phyloP scores from a whole-genome alignment of 257 asterid genomes.

The Coffea canephora region DNA sequence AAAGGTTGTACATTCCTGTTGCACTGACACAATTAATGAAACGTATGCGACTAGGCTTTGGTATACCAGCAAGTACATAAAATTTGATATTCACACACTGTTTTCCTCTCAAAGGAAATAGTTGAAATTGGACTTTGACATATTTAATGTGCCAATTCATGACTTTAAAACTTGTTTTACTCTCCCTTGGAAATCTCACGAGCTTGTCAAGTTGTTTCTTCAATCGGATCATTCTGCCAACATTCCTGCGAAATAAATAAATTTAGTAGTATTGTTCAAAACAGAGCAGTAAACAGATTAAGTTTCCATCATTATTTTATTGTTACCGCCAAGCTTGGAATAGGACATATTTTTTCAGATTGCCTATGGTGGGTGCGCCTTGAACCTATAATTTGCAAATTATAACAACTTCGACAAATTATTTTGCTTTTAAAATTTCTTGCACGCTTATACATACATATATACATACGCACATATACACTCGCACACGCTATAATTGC shows the following conservation, averaged over 20 bases:
- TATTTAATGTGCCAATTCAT: background rate
- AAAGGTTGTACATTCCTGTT: conserved; percentile 39
- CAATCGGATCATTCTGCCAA: background rate
- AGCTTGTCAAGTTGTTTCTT: background rate
- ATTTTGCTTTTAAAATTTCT: too few relatives aligned
- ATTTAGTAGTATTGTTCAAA: background rate
- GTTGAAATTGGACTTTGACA: background rate
- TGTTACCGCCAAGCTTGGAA: too few relatives aligned
- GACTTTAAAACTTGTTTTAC: too few relatives aligned
- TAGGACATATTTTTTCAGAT: too few relatives aligned
- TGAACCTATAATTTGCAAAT: background rate
- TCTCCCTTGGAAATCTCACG: background rate
- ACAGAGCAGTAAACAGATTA: too few relatives aligned
- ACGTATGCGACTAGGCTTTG: conserved; percentile 46
- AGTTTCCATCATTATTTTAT: too few relatives aligned
- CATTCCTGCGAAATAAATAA: background rate
- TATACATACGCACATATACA: too few relatives aligned
- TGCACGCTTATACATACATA: too few relatives aligned
- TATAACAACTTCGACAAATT: too few relatives aligned
- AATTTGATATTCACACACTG: conserved; percentile 10
- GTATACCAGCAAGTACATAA: background rate
- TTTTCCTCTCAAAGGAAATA: background rate
- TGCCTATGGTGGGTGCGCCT: background rate
- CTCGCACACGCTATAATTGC: too few relatives aligned
- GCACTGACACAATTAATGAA: conserved; percentile 42